Conservation (phyloP, 768 basidiomycete genomes). For the Podaxis sp. region DNA sequence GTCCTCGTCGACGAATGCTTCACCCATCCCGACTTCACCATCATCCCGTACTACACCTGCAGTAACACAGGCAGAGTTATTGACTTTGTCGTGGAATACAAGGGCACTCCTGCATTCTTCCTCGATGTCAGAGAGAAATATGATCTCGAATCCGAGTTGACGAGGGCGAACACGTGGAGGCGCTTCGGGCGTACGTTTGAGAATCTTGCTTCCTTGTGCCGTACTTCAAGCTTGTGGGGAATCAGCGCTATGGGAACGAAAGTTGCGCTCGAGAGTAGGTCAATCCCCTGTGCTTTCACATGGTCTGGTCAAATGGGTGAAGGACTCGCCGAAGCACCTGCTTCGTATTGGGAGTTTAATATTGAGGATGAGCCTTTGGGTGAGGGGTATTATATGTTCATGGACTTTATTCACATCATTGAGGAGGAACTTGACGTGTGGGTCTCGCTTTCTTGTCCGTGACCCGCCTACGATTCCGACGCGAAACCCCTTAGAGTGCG, state of each 20-base stretch:
- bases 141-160: too few relatives aligned
- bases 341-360: too few relatives aligned
- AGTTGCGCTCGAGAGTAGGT: background rate
- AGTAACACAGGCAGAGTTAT: too few relatives aligned
- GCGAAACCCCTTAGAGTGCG: background rate
- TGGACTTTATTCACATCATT: background rate
- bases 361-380: too few relatives aligned
- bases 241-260: background rate
- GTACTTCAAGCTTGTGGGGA: background rate
- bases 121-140: too few relatives aligned
- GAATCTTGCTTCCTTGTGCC: too few relatives aligned
- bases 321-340: background rate
- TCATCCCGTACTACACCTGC: background rate
- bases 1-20: background rate
- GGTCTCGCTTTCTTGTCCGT: too few relatives aligned
- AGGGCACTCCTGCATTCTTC: too few relatives aligned
- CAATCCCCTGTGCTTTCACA: background rate
- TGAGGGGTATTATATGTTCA: background rate
- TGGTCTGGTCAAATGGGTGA: background rate
- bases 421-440: background rate
- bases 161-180: too few relatives aligned
- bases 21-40: background rate
- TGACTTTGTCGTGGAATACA: too few relatives aligned
- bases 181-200: too few relatives aligned
- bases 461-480: background rate